Evolutionary conservation across 2,329 filamentous ascomycete species (phyloP), one percentile per base, ranked within the genome.

Genomic region (Xylariaceae sp.): DNA sequence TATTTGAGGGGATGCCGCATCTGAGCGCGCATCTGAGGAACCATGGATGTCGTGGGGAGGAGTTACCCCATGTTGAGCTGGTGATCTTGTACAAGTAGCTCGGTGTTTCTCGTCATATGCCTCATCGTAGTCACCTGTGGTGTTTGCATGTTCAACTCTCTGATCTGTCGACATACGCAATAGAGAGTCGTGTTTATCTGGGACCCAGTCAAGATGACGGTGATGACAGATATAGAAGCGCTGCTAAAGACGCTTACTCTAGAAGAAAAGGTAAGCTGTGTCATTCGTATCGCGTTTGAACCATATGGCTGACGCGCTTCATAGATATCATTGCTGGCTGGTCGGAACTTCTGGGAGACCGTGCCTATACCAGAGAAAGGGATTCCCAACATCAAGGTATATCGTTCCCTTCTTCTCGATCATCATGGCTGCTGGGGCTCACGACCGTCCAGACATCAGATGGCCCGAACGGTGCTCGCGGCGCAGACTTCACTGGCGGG

Each of bases 311-410:
- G n/a, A n/a, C n/a, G n/a, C n/a, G n/a, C n/a, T n/a, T n/a, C n/a
- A n/a, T 11, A 26, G 22, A 11, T 26, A 11, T 26, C 22, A 39
- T 63, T 81, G 2, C 66, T 81, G 17, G 76, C 77, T 15, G 79
- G 77, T 9, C 76, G 75, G 17, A 81, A 87, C 57, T 85, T 85
- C 55, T 87, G 83, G 83, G 78, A 83, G 48, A 86, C 82, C 3
- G 78, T 75, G 44, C 63, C 79, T 1, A 76, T 87, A 38, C 73
- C 77, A 3, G 72, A 74, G 28, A 79, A 83, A 51, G 75, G 74
- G 4, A 78, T 86, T 19, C 80, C 83, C 2, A 71, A 78, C 0
- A 71, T 85, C 45, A 84, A 85, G 54, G 78, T 79, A 4, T 83
- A 78, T 26, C n/a, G n/a, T n/a, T n/a, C n/a, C n/a, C n/a, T n/a